These are phyloP conservation scores for Takashimella tepidaria DNA, from an alignment of 1,284 basidiomycete species.

Conservation along the genomic window DNA sequence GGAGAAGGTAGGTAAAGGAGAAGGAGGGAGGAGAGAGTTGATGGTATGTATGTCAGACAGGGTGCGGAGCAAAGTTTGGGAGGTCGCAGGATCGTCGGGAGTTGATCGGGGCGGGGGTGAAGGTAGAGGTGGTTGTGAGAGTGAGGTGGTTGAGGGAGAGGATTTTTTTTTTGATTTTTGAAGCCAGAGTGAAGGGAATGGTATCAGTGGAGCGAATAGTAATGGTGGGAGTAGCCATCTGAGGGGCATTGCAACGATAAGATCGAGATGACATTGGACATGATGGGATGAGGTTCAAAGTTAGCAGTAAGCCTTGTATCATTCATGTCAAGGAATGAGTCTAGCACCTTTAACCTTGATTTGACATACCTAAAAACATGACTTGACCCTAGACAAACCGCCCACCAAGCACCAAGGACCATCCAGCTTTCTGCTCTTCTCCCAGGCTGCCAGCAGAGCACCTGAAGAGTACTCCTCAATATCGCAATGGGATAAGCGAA, in stretches of 20 bases:
- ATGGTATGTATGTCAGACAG: conserved; percentile 46
- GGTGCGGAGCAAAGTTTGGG: conserved; percentile 54
- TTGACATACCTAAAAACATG: conserved; percentile 56
- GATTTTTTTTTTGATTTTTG: conserved; percentile 49
- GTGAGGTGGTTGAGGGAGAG: conserved; percentile 8
- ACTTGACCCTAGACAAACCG: conserved; percentile 60
- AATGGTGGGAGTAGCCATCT: conserved; percentile 47
- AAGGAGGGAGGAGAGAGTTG: conserved; percentile 40
- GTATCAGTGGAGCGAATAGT: conserved; percentile 34
- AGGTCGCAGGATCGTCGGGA: conserved; percentile 53
- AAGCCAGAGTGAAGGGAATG: conserved; percentile 46
- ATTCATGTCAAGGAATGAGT: no score
- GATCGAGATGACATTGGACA: no score
- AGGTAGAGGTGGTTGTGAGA: not conserved
- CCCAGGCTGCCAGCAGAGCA: conserved; percentile 59
- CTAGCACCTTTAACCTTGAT: no score
- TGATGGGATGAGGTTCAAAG: conserved; percentile 5
- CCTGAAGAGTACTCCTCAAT: conserved; percentile 53
- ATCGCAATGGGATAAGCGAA: conserved; percentile 54
- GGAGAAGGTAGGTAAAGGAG: conserved; percentile 22
- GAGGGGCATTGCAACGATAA: no score
- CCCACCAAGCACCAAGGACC: conserved; percentile 67
- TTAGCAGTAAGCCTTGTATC: no score
- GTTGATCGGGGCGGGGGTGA: conserved; percentile 11
- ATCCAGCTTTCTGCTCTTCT: conserved; percentile 65